These are phyloP conservation scores for Globisporangium uncinulatum DNA, from an alignment of 352 stramenopile species.

Conservation along the genomic window DNA sequence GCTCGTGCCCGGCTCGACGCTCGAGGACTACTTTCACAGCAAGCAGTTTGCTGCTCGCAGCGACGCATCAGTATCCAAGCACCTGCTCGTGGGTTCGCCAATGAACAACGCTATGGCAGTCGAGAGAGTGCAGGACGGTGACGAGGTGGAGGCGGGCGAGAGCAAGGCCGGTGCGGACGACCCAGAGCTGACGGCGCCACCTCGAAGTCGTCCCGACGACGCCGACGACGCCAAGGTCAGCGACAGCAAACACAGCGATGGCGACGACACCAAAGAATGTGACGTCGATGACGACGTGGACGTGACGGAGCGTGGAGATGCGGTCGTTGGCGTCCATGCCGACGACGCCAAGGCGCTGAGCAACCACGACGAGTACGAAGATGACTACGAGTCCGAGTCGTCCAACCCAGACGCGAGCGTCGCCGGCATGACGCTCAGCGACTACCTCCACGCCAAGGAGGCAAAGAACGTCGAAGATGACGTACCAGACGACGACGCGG, in stretches of 20 bases:
- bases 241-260: conserved; percentile 5
- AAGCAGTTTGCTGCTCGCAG: conserved; percentile 18
- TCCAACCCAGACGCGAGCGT: conserved; percentile 23
- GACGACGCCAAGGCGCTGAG: not conserved
- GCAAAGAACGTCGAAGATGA: not conserved
- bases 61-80: conserved; percentile 31
- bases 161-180: not conserved
- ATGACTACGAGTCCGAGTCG: conserved; percentile 39
- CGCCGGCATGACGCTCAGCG: conserved; percentile 42
- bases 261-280: conserved; percentile 6
- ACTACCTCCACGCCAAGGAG: conserved; percentile 43
- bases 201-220: too few relatives aligned
- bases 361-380: conserved; percentile 25
- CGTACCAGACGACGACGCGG: not conserved
- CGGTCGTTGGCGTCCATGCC: not conserved
- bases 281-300: not conserved
- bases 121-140: conserved; percentile 20
- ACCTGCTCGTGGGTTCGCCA: conserved; percentile 43
- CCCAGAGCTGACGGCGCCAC: not conserved
- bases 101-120: conserved; percentile 51
- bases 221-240: not conserved
- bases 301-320: not conserved
- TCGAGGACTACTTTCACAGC: conserved; percentile 40
- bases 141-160: not conserved
- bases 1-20: conserved; percentile 17